Conservation (phyloP, 2,329 filamentous ascomycete species). For the Fusarium veterinarium region DNA sequence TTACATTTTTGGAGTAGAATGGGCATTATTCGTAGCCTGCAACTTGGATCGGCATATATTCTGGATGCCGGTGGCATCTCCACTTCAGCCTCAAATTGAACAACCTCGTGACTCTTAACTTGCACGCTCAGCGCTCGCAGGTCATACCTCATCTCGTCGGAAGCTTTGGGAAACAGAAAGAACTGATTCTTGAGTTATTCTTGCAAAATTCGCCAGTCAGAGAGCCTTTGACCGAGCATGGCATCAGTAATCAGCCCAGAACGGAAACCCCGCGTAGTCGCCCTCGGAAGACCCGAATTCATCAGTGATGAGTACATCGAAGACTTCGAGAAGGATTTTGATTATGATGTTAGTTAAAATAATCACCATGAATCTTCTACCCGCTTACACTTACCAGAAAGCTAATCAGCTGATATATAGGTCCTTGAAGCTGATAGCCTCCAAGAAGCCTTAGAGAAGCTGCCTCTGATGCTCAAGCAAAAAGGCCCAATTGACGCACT, state of each 20-base stretch:
- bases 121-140: fast-evolving
- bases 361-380: fast-evolving
- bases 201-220: too few species aligned
- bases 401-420: neutral
- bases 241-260: neutral
- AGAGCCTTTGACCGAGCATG: neutral
- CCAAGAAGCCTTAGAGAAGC: constrained; percentile 48
- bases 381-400: fast-evolving
- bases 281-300: constrained; percentile 54
- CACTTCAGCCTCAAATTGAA: neutral
- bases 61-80: neutral
- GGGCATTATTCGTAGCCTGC: neutral
- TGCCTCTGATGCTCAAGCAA: constrained; percentile 51
- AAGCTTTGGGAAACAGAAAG: too few species aligned
- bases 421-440: constrained; percentile 52
- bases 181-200: too few species aligned
- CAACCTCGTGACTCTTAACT: neutral
- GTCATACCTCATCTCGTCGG: neutral
- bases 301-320: constrained; percentile 54
- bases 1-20: fast-evolving
- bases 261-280: constrained; percentile 55
- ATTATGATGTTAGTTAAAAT: constrained; percentile 48
- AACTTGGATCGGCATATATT: neutral
- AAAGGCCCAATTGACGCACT: constrained; percentile 59
- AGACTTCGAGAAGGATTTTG: constrained; percentile 52